Conservation (phyloP, 768 basidiomycete genomes). For the Amanita fuliginea region DNA sequence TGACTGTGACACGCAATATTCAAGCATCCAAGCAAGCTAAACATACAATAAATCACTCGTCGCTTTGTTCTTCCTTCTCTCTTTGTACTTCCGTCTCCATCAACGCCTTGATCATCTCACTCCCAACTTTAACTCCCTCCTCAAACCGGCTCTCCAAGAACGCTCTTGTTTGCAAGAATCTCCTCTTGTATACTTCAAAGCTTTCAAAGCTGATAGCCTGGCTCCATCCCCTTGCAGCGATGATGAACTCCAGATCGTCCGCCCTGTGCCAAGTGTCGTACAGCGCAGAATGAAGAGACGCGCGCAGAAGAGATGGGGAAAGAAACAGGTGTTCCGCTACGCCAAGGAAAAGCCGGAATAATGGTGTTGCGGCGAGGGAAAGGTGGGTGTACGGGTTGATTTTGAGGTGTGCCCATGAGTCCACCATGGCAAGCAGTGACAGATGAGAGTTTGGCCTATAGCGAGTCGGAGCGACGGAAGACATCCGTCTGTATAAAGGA, state of each 20-base stretch:
- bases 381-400: constrained; percentile 90
- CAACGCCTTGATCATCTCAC: constrained; percentile 85
- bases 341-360: constrained; percentile 95
- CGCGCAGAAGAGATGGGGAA: constrained; percentile 46
- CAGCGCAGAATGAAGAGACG: constrained; percentile 66
- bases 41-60: too few species aligned
- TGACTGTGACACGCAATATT: too few species aligned
- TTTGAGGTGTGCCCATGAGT: constrained; percentile 84
- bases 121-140: constrained; percentile 72
- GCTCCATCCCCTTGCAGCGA: constrained; percentile 93
- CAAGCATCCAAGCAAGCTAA: too few species aligned
- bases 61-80: constrained; percentile 15
- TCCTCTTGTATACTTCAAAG: constrained; percentile 75
- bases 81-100: constrained; percentile 44
- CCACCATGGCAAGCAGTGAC: constrained; percentile 93
- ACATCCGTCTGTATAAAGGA: constrained; percentile 7
- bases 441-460: constrained; percentile 80
- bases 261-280: constrained; percentile 70
- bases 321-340: constrained; percentile 94
- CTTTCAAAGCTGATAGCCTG: constrained; percentile 89
- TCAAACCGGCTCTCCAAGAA: constrained; percentile 88
- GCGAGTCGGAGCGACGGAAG: constrained; percentile 27
- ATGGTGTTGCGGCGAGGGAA: constrained; percentile 86
- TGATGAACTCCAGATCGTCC: constrained; percentile 90
- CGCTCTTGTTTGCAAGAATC: constrained; percentile 68